Evolutionary conservation across 345 rosid genomes (phyloP).

Genomic region (Carallia pectinifolia): DNA sequence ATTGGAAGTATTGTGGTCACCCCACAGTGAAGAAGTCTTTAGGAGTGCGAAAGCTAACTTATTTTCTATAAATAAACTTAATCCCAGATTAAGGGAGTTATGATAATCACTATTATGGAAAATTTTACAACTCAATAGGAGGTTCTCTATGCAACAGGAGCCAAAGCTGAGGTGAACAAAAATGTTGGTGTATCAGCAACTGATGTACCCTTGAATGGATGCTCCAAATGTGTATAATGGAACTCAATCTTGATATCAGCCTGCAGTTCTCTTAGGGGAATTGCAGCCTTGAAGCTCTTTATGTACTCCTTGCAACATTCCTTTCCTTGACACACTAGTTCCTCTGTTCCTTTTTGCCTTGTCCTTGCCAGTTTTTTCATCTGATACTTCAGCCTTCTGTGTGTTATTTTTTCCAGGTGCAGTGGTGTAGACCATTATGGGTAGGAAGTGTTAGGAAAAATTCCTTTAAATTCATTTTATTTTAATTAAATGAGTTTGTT

Average conservation of each 20-base stretch:
- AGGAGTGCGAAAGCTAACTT: too few species aligned
- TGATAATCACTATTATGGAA: slow-evolving; percentile 13
- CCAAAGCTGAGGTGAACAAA: not conserved
- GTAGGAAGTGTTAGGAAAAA: too few species aligned
- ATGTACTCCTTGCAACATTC: slow-evolving; percentile 68
- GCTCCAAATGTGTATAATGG: slow-evolving; percentile 44
- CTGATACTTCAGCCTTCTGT: slow-evolving; percentile 10
- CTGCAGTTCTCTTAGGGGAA: slow-evolving; percentile 58
- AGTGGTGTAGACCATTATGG: too few species aligned
- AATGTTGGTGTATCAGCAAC: not conserved
- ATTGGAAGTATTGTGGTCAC: too few species aligned
- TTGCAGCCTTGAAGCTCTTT: slow-evolving; percentile 65
- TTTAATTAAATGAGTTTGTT: too few species aligned
- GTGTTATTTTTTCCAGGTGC: not conserved
- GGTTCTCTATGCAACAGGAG: not conserved
- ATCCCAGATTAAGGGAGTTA: not conserved
- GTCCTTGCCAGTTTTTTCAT: slow-evolving; percentile 13
- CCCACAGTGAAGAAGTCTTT: too few species aligned
- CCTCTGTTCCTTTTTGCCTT: slow-evolving; percentile 24
- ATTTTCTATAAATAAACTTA: too few species aligned
- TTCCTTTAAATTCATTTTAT: too few species aligned
- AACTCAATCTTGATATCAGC: slow-evolving; percentile 59
- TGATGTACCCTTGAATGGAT: not conserved
- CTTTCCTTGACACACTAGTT: slow-evolving; percentile 43
- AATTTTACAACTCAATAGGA: not conserved